Percentiles rank a stretch among this genome's conserved stretches.
phyloP scores from a whole-genome alignment of 495 filamentous ascomycete genomes.

The Annulohypoxylon stygium region DNA sequence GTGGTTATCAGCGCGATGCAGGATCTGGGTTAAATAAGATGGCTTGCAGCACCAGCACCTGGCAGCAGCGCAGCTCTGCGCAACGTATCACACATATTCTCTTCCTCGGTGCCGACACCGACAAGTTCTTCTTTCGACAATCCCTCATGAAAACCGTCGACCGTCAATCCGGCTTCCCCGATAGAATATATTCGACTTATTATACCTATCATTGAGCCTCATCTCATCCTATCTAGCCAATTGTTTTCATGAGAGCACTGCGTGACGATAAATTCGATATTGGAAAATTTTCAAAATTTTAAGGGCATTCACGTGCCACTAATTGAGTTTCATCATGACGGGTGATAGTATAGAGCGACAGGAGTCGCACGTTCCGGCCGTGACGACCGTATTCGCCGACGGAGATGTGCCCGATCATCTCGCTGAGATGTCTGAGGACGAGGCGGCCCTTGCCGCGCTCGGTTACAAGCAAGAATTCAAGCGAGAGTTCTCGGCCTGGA shows the following conservation, averaged over 20 bases:
- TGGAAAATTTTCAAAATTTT: not conserved
- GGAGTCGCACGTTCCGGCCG: slow-evolving; percentile 63
- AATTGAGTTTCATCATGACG: slow-evolving; percentile 26
- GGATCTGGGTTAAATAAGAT: slow-evolving; percentile 30
- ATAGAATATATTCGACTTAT: slow-evolving; percentile 18
- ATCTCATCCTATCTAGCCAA: not conserved
- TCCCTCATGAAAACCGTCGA: slow-evolving; percentile 7
- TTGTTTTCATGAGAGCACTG: slow-evolving; percentile 5
- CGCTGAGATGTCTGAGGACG: slow-evolving; percentile 66
- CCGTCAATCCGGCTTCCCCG: slow-evolving; percentile 7
- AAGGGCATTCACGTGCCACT: not conserved
- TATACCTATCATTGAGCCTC: not conserved
- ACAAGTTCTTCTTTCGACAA: slow-evolving; percentile 6
- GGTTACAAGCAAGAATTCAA: slow-evolving; percentile 88
- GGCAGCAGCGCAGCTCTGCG: not conserved
- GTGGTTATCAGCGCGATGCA: slow-evolving; percentile 16
- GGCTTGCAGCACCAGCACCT: slow-evolving; percentile 16
- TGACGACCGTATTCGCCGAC: slow-evolving; percentile 75
- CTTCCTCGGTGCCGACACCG: slow-evolving; percentile 6
- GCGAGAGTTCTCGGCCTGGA: slow-evolving; percentile 85
- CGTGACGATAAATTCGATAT: not conserved
- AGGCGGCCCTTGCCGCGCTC: slow-evolving; percentile 75
- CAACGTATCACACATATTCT: slow-evolving; percentile 21
- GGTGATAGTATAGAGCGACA: slow-evolving; percentile 6
- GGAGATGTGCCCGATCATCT: slow-evolving; percentile 69